Conservation (phyloP, 352 stramenopile genomes). For the Globisporangium nunn region DNA sequence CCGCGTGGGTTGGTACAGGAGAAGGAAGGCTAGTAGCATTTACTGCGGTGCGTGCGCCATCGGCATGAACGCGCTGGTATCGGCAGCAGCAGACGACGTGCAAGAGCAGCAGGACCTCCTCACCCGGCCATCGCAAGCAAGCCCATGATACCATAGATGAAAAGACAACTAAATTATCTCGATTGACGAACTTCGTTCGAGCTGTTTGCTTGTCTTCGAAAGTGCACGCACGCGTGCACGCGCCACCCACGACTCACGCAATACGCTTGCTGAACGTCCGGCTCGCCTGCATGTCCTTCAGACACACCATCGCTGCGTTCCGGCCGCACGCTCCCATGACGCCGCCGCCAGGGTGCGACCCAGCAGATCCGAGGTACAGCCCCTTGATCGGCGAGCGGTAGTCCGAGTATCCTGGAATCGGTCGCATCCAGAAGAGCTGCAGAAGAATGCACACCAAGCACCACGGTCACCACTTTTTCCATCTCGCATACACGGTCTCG, state of each 20-base stretch:
- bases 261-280: constrained; percentile 6
- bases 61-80: background rate
- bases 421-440: constrained; percentile 84
- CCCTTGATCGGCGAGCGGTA: constrained; percentile 80
- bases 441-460: background rate
- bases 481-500: background rate
- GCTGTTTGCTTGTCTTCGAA: background rate
- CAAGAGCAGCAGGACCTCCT: background rate
- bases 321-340: constrained; percentile 87
- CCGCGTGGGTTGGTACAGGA: background rate
- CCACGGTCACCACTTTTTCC: background rate
- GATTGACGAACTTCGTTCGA: background rate
- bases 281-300: constrained; percentile 47
- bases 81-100: background rate
- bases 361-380: constrained; percentile 81
- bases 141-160: constrained; percentile 14
- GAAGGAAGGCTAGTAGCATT: background rate
- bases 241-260: background rate
- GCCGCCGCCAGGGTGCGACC: constrained; percentile 84
- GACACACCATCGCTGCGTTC: constrained; percentile 71
- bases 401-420: constrained; percentile 72
- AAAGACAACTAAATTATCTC: constrained; percentile 6
- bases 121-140: background rate
- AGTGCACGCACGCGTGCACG: background rate
- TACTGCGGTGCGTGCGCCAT: background rate